Percentiles rank a stretch among this genome's conserved stretches.
These are phyloP conservation scores for Penicillium fuscoglaucum DNA, from an alignment of 2,329 filamentous ascomycete species.

Conservation along the genomic window DNA sequence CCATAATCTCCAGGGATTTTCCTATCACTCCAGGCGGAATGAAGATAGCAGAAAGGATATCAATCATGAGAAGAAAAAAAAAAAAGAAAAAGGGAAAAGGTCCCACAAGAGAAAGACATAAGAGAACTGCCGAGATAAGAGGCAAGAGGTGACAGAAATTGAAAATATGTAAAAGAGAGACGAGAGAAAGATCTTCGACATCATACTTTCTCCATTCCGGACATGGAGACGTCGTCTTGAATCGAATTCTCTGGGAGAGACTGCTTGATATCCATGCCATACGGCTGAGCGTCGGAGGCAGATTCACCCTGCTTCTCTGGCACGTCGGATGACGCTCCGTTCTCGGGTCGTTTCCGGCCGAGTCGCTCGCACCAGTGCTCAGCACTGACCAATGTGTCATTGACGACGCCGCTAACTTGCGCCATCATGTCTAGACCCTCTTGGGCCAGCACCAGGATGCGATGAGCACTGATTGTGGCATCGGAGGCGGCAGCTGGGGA, in stretches of 20 bases:
- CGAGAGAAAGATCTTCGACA: background rate
- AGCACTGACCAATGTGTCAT: constrained; percentile 84
- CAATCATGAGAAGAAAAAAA: constrained; percentile 23
- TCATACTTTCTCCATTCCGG: constrained; percentile 35
- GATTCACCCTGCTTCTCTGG: constrained; percentile 23
- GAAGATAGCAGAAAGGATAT: constrained; percentile 26
- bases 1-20: constrained; percentile 1
- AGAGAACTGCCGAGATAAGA: constrained; percentile 4
- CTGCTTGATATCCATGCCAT: constrained; percentile 33
- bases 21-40: constrained; percentile 11
- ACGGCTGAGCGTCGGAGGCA: constrained; percentile 18
- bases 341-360: constrained; percentile 52
- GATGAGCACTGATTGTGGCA: constrained; percentile 63
- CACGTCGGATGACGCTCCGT: constrained; percentile 24
- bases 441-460: constrained; percentile 80
- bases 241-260: constrained; percentile 20
- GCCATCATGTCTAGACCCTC: constrained; percentile 94
- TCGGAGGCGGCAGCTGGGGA: constrained; percentile 41
- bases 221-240: constrained; percentile 39
- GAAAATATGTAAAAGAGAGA: constrained; percentile 5
- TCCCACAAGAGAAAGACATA: background rate
- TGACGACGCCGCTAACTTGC: constrained; percentile 83
- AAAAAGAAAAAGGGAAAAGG: background rate
- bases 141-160: constrained; percentile 1
- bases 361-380: constrained; percentile 87